A percentile compares a stretch with the other conserved stretches of the same genome.
These are phyloP conservation scores for Monosporascus ibericus DNA, from an alignment of 2,329 filamentous ascomycete species.

Conservation along the genomic window DNA sequence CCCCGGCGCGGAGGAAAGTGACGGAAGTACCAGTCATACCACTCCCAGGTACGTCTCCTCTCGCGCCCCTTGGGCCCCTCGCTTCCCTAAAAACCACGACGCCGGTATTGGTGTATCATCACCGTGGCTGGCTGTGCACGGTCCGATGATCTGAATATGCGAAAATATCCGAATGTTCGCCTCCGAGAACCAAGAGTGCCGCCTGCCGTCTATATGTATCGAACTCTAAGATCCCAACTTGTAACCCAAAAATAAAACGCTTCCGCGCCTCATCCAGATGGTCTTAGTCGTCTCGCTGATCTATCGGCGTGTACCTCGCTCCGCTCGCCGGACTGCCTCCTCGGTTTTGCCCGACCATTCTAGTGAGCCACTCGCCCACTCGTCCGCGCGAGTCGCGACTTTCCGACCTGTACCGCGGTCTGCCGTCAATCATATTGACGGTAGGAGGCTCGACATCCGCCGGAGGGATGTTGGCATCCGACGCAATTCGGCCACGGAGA, in stretches of 20 bases:
- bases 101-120: too few relatives aligned
- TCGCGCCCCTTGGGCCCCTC: too few relatives aligned
- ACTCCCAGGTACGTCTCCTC: too few relatives aligned
- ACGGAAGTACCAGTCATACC: too few relatives aligned
- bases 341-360: slow-evolving; percentile 33
- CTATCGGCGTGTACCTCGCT: slow-evolving; percentile 34
- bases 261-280: slow-evolving; percentile 1
- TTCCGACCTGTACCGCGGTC: slow-evolving; percentile 31
- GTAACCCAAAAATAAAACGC: neutral
- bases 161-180: neutral
- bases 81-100: too few relatives aligned
- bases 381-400: slow-evolving; percentile 27
- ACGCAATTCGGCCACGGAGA: slow-evolving; percentile 52
- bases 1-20: too few relatives aligned
- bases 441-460: slow-evolving; percentile 76
- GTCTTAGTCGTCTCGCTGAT: slow-evolving; percentile 33
- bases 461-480: slow-evolving; percentile 68
- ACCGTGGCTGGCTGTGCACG: too few relatives aligned
- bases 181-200: neutral
- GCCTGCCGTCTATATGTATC: slow-evolving; percentile 20
- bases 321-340: slow-evolving; percentile 26
- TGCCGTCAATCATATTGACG: slow-evolving; percentile 42
- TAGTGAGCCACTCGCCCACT: slow-evolving; percentile 44
- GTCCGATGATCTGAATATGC: too few relatives aligned
- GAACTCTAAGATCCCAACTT: slow-evolving; percentile 13